phyloP scores from a whole-genome alignment of 129 eudicot genomes.

The Heracleum sosnowskyi region DNA sequence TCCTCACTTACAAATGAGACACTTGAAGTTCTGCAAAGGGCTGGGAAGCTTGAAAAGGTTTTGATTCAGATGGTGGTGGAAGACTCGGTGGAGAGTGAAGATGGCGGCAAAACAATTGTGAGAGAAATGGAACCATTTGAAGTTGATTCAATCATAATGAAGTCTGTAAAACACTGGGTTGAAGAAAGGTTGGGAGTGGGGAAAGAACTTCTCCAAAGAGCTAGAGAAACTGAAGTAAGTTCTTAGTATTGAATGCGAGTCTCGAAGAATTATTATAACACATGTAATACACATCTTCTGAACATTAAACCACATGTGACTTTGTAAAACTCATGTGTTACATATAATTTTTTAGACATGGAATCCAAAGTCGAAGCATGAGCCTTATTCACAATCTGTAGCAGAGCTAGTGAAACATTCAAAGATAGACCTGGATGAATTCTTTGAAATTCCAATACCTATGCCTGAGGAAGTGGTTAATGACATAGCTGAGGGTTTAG shows the following conservation, averaged over 20 bases:
- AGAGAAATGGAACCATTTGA: constrained; percentile 81
- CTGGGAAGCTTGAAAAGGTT: constrained; percentile 79
- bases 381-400: constrained; percentile 85
- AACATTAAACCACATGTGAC: not conserved
- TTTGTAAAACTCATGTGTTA: not conserved
- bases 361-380: constrained; percentile 91
- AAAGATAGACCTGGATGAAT: constrained; percentile 52
- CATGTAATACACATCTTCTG: not conserved
- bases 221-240: constrained; percentile 83
- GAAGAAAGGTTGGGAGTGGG: constrained; percentile 52
- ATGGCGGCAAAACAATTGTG: constrained; percentile 64
- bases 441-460: constrained; percentile 62
- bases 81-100: constrained; percentile 78
- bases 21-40: constrained; percentile 55
- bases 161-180: constrained; percentile 55
- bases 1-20: constrained; percentile 42
- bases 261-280: not conserved
- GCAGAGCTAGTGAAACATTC: constrained; percentile 58
- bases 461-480: constrained; percentile 55
- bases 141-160: constrained; percentile 58
- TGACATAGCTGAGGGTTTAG: constrained; percentile 65
- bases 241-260: not conserved
- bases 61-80: constrained; percentile 82
- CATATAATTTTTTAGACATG: constrained; percentile 48
- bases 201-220: constrained; percentile 46